Conservation (phyloP, 192 early-diverging fungal genomes). For the Entomortierella parvispora region DNA sequence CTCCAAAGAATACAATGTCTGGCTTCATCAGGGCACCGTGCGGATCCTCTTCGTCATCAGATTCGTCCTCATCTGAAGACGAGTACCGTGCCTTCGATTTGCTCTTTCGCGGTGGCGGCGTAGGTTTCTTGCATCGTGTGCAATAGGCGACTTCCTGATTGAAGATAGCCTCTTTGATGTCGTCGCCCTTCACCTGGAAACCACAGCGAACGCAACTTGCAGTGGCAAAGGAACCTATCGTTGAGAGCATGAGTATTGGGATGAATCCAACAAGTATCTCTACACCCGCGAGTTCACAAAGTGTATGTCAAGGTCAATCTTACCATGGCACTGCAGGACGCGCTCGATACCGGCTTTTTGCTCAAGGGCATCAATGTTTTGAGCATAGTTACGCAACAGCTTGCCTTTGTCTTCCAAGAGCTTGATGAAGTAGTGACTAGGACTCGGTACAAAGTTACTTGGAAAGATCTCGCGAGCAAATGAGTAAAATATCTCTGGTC, state of each 20-base stretch:
- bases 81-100: constrained; percentile 9
- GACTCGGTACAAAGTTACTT: constrained; percentile 86
- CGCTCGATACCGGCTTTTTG: constrained; percentile 83
- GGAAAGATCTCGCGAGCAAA: constrained; percentile 94
- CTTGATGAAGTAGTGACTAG: constrained; percentile 89
- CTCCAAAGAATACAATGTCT: constrained; percentile 98
- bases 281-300: too few species aligned
- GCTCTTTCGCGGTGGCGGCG: constrained; percentile 25
- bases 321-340: constrained; percentile 93
- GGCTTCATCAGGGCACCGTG: constrained; percentile 86
- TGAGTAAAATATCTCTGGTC: constrained; percentile 94
- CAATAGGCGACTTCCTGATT: constrained; percentile 81
- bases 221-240: constrained; percentile 87
- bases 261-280: not conserved
- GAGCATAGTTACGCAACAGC: constrained; percentile 94
- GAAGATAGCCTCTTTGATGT: constrained; percentile 85
- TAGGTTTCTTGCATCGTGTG: constrained; percentile 65
- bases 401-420: constrained; percentile 85
- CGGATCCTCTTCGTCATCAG: constrained; percentile 54
- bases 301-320: too few species aligned
- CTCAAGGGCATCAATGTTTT: constrained; percentile 98
- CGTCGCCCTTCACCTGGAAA: constrained; percentile 78
- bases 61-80: constrained; percentile 36
- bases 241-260: not conserved
- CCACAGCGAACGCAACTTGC: constrained; percentile 93